Conservation (phyloP, 139 green algal genomes). For the Closterium sp. region DNA sequence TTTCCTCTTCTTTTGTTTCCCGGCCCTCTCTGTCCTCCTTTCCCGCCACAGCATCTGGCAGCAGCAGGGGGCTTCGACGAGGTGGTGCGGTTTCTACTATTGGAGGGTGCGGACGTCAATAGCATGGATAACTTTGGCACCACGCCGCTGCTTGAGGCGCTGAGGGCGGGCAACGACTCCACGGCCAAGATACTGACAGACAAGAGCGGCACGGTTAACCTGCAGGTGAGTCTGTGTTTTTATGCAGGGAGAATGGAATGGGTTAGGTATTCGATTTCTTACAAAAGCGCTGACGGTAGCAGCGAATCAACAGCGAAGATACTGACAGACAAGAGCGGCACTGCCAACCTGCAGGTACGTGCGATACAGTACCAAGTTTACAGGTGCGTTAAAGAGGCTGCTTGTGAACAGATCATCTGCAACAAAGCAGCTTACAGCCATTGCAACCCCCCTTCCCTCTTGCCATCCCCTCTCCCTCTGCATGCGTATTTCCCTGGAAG, state of each 20-base stretch:
- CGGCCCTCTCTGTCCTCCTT: neutral
- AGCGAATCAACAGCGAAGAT: no score
- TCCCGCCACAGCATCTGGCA: slow-evolving; percentile 23
- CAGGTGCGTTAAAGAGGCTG: slow-evolving; percentile 42
- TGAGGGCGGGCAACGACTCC: slow-evolving; percentile 13
- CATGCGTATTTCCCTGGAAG: slow-evolving; percentile 13
- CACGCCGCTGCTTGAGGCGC: slow-evolving; percentile 34
- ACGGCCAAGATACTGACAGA: slow-evolving; percentile 23
- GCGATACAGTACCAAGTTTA: no score
- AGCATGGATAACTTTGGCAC: slow-evolving; percentile 28
- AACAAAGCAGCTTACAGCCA: slow-evolving; percentile 55
- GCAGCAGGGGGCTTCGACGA: slow-evolving; percentile 40
- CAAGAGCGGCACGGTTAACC: slow-evolving; percentile 2
- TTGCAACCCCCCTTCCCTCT: slow-evolving; percentile 42
- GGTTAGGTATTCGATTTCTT: no score
- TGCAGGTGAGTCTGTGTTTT: slow-evolving; percentile 37
- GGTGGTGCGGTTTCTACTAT: slow-evolving; percentile 6
- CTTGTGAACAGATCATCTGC: slow-evolving; percentile 49
- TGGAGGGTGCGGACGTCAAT: slow-evolving; percentile 29
- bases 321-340: slow-evolving; percentile 18
- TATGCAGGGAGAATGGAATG: neutral
- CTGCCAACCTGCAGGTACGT: slow-evolving; percentile 15
- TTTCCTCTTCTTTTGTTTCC: no score
- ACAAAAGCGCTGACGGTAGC: no score
- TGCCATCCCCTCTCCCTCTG: slow-evolving; percentile 21